Evolutionary conservation across 768 basidiomycete genomes (phyloP).

Genomic region (Amanita molliuscula): DNA sequence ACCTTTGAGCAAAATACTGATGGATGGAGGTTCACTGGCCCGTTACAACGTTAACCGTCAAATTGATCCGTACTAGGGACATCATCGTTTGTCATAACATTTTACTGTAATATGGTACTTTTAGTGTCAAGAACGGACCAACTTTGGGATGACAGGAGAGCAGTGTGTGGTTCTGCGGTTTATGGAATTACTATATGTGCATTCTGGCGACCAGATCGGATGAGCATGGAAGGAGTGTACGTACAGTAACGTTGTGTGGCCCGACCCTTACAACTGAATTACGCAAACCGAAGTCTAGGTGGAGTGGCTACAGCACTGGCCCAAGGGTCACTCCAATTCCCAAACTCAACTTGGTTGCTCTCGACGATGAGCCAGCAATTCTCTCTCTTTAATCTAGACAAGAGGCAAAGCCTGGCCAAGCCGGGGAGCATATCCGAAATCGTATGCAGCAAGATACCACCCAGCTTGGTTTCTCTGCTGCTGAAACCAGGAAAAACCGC

Average conservation of each 20-base stretch:
- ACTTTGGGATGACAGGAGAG: background rate
- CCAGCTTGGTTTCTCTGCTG: background rate
- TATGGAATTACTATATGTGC: background rate
- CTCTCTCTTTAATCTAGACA: slow-evolving; percentile 2
- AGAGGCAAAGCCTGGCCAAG: background rate
- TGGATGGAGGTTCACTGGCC: slow-evolving; percentile 42
- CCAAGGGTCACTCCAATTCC: background rate
- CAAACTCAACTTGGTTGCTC: background rate
- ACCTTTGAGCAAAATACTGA: slow-evolving; percentile 71
- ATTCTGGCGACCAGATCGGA: no score
- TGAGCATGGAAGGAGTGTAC: background rate
- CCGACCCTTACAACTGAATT: background rate
- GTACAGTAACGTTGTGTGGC: background rate
- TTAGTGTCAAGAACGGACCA: background rate
- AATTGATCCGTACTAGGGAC: slow-evolving; percentile 16
- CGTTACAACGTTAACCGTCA: slow-evolving; percentile 19
- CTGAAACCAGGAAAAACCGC: background rate
- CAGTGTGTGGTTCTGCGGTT: background rate
- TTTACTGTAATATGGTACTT: background rate
- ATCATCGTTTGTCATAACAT: background rate
- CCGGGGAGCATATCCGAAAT: background rate
- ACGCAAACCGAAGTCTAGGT: background rate
- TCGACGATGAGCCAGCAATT: slow-evolving; percentile 1
- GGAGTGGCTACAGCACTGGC: background rate
- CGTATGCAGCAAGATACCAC: slow-evolving; percentile 1